A percentile compares a stretch with the other conserved stretches of the same genome.
Evolutionary conservation across 352 stramenopile genomes (phyloP).

Genomic region (Phytophthora aleatoria): DNA sequence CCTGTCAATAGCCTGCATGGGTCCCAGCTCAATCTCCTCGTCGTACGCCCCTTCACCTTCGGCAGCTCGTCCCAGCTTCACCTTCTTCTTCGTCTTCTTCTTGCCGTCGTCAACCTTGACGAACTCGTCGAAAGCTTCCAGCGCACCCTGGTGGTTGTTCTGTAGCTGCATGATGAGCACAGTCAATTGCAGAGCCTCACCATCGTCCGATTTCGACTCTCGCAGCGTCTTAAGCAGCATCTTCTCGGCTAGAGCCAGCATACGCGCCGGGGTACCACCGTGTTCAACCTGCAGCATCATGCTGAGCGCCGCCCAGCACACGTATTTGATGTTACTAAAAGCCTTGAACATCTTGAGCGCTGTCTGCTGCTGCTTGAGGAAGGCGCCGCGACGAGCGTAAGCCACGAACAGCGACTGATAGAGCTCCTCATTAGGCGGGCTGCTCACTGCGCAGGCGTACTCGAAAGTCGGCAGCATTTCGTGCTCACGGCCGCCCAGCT

Average conservation of each 20-base stretch:
- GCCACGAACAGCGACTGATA: conserved; percentile 71
- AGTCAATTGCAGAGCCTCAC: conserved; percentile 72
- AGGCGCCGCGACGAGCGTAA: conserved; percentile 65
- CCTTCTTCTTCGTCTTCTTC: conserved; percentile 29
- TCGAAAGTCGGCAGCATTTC: conserved; percentile 86
- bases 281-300: conserved; percentile 88
- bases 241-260: conserved; percentile 76
- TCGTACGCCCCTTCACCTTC: conserved; percentile 80
- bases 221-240: conserved; percentile 84
- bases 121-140: conserved; percentile 80
- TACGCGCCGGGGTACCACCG: conserved; percentile 60
- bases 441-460: conserved; percentile 54
- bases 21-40: conserved; percentile 83
- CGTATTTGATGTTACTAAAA: conserved; percentile 74
- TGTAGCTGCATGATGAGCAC: conserved; percentile 80
- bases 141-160: conserved; percentile 63
- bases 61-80: conserved; percentile 50
- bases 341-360: conserved; percentile 88
- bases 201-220: conserved; percentile 59
- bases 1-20: conserved; percentile 82
- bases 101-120: conserved; percentile 29
- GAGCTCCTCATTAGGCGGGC: conserved; percentile 71
- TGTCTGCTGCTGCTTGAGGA: conserved; percentile 89
- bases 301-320: conserved; percentile 82
- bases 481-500: conserved; percentile 64